Conservation (phyloP, 495 filamentous ascomycete genomes). For the Penicillium cosmopolitanum region DNA sequence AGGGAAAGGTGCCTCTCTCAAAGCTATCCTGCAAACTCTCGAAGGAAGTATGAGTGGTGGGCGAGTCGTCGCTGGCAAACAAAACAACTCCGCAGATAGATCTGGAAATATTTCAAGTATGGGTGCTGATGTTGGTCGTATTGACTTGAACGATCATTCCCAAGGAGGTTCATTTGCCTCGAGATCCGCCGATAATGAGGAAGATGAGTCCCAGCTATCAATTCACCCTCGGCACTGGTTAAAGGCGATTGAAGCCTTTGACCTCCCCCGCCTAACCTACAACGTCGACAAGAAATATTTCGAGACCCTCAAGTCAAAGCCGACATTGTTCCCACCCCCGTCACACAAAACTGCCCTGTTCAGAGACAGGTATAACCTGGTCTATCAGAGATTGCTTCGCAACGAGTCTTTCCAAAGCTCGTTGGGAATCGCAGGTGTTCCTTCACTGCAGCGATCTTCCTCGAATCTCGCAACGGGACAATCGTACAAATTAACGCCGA, state of each 20-base stretch:
- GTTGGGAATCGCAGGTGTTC: conserved; percentile 49
- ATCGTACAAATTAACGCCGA: conserved; percentile 86
- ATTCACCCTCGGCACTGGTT: conserved; percentile 76
- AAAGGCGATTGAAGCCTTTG: conserved; percentile 75
- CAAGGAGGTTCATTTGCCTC: conserved; percentile 21
- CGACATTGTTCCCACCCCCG: conserved; percentile 77
- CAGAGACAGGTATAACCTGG: conserved; percentile 83
- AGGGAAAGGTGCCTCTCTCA: conserved; percentile 70
- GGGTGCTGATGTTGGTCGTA: conserved; percentile 20
- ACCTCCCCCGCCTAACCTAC: conserved; percentile 85
- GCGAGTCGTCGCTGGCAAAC: conserved; percentile 53
- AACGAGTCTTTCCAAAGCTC: conserved; percentile 93
- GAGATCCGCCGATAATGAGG: conserved; percentile 51
- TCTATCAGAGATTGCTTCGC: conserved; percentile 87
- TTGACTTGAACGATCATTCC: conserved; percentile 18
- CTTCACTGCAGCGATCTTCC: conserved; percentile 55
- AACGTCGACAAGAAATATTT: conserved; percentile 91
- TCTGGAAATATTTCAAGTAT: conserved; percentile 7
- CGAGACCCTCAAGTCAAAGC: conserved; percentile 68
- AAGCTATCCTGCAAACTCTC: conserved; percentile 76
- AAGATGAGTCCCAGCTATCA: conserved; percentile 60
- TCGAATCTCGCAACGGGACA: conserved; percentile 59
- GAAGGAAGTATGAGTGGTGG: conserved; percentile 86
- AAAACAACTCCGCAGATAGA: conserved; percentile 18
- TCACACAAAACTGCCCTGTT: conserved; percentile 84